These are phyloP conservation scores for Meyerozyma smithsonii DNA, from an alignment of 1,139 yeast genomes.

Conservation along the genomic window DNA sequence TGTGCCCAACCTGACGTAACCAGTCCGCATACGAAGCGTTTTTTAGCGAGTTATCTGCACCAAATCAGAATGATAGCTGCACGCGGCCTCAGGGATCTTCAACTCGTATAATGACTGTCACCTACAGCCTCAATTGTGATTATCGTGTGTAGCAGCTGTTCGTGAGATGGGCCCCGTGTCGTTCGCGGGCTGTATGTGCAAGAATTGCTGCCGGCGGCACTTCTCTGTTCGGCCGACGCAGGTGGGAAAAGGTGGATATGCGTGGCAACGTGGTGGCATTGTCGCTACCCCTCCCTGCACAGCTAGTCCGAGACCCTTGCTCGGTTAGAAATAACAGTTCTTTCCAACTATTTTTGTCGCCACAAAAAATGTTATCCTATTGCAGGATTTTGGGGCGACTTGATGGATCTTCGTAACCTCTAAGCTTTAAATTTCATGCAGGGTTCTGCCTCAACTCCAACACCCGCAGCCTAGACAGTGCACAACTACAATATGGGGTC, in stretches of 20 bases:
- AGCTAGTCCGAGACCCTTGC: too few relatives aligned
- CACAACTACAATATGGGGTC: too few relatives aligned
- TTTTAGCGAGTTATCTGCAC: slow-evolving; percentile 1
- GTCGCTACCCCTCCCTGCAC: too few relatives aligned
- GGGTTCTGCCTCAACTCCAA: background rate
- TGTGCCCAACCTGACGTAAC: background rate
- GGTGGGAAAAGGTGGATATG: too few relatives aligned
- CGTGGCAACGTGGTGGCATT: too few relatives aligned
- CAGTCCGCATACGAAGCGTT: background rate
- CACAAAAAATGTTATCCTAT: background rate
- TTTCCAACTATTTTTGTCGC: too few relatives aligned
- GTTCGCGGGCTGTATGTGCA: too few relatives aligned
- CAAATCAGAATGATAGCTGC: background rate
- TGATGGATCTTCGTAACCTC: background rate
- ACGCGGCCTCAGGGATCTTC: background rate
- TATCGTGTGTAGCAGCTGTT: too few relatives aligned
- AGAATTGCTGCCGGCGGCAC: too few relatives aligned
- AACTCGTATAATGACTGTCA: background rate
- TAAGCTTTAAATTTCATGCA: background rate
- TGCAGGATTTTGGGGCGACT: background rate
- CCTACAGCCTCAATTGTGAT: background rate
- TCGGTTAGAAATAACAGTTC: background rate
- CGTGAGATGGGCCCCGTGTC: too few relatives aligned
- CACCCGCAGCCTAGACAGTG: background rate
- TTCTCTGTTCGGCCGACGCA: too few relatives aligned